Evolutionary conservation across 2,329 filamentous ascomycete species (phyloP), one percentile per base, ranked within the genome.

Genomic region (Cladosporium velox): DNA sequence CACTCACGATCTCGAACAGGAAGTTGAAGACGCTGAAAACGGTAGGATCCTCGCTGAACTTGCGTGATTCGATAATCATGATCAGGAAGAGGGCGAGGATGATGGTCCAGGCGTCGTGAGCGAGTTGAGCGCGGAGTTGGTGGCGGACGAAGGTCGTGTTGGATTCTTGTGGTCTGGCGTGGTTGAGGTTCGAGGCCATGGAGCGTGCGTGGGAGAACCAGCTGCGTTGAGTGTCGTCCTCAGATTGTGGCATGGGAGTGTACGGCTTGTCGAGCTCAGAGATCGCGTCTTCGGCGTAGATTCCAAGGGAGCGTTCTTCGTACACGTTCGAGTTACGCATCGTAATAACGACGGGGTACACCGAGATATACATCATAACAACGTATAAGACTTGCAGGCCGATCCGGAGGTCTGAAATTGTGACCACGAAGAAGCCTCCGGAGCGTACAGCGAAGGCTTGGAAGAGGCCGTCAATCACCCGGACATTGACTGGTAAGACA

Each of bases 321-420:
- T 88, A 88, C 4, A 86, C 84, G 68, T 87, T 88, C 35, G 82
- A 84, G 63, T 85, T 83, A 52, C 87, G 83, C 76, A 89, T 87
- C 21, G 81, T 86, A 62, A 89, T 87, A 15, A 85, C 86, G 35
- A 88, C 84, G 0, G 87, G 87, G 66, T 86, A 87, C 4, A 85
- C 83, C 5, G 84, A 83, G 57, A 89, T 87, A 74, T 88, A 89
- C 87, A 89, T 89, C 87, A 89, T 88, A 54, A 87, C 81, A 0
- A 88, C 78, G 66, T 87, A 84, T 38, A 86, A 82, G 41, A 88
- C 81, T 66, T 87, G 86, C 0, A 87, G 81, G 2, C 80, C 82
- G 5, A 86, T 84, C 44, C 83, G 85, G 2, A 87, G 78, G 0
- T 73, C 74, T 3, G 83, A 74, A 14, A 76, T 75, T 21, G 78